A percentile compares a stretch with the other conserved stretches of the same genome.
Evolutionary conservation across 2,329 filamentous ascomycete genomes (phyloP).

Genomic region (Penicillium sp.): DNA sequence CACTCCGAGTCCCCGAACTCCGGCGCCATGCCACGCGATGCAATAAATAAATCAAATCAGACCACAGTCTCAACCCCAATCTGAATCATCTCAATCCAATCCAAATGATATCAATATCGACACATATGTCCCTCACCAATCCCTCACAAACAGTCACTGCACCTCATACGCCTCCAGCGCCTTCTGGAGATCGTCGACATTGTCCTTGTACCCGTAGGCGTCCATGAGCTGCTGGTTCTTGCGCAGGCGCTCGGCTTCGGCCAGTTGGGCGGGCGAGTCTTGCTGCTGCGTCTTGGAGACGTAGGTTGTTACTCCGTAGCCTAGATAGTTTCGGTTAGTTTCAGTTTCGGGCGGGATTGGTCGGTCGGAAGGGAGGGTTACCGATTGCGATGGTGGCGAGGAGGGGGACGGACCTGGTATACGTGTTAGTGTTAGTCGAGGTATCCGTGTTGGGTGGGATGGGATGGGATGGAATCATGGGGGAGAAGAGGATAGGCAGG

Average conservation of each 20-base stretch:
- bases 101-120: too few relatives aligned
- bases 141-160: slow-evolving; percentile 30
- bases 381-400: slow-evolving; percentile 25
- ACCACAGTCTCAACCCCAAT: background rate
- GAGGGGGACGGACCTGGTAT: slow-evolving; percentile 22
- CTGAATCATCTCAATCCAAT: too few relatives aligned
- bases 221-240: slow-evolving; percentile 50
- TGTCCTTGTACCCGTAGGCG: slow-evolving; percentile 52
- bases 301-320: slow-evolving; percentile 26
- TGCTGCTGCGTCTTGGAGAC: background rate
- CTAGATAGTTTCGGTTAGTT: slow-evolving; percentile 4
- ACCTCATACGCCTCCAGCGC: slow-evolving; percentile 52
- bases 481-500: background rate
- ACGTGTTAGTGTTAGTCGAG: background rate
- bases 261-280: slow-evolving; percentile 3
- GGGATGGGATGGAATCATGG: background rate
- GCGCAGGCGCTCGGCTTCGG: slow-evolving; percentile 38
- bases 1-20: background rate
- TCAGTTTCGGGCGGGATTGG: background rate
- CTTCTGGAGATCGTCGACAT: slow-evolving; percentile 49
- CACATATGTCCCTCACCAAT: background rate
- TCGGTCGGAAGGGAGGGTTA: slow-evolving; percentile 1
- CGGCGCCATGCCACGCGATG: background rate
- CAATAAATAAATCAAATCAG: background rate
- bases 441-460: background rate